These are phyloP conservation scores for Cyclotella choctawhatcheeana DNA, from an alignment of 108 stramenopile genomes.

Conservation along the genomic window DNA sequence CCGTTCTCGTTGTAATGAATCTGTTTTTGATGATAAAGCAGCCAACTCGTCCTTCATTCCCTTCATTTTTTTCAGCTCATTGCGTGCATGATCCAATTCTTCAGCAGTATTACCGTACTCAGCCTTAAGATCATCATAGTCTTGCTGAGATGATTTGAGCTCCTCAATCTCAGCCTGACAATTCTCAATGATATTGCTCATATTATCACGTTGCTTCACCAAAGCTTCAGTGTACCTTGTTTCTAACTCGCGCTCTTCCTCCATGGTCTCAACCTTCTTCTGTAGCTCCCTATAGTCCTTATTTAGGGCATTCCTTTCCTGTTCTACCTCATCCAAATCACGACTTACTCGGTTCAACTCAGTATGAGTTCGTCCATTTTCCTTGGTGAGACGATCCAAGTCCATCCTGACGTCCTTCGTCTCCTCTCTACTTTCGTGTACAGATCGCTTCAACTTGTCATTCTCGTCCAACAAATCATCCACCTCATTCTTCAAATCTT, in stretches of 20 bases:
- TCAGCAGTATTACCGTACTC: constrained; percentile 6
- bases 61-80: constrained; percentile 13
- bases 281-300: constrained; percentile 26
- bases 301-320: constrained; percentile 14
- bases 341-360: constrained; percentile 6
- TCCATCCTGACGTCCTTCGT: constrained; percentile 24
- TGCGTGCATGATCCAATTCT: constrained; percentile 6
- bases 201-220: constrained; percentile 52
- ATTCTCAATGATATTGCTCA: constrained; percentile 47
- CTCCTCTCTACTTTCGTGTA: constrained; percentile 3
- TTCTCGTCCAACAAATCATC: constrained; percentile 42
- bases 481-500: constrained; percentile 34
- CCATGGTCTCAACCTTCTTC: constrained; percentile 36
- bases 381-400: constrained; percentile 27
- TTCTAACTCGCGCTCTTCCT: constrained; percentile 48
- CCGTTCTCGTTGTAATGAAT: constrained; percentile 28
- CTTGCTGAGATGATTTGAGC: constrained; percentile 23
- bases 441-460: constrained; percentile 19
- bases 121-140: constrained; percentile 10
- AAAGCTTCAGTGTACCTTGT: constrained; percentile 47
- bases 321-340: constrained; percentile 21
- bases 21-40: constrained; percentile 25
- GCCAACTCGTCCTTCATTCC: not conserved
- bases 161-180: constrained; percentile 41
- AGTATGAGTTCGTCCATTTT: constrained; percentile 9